A percentile compares a stretch with the other conserved stretches of the same genome.
phyloP scores from a whole-genome alignment of 1,284 basidiomycete genomes.

The Vanrija humicola region DNA sequence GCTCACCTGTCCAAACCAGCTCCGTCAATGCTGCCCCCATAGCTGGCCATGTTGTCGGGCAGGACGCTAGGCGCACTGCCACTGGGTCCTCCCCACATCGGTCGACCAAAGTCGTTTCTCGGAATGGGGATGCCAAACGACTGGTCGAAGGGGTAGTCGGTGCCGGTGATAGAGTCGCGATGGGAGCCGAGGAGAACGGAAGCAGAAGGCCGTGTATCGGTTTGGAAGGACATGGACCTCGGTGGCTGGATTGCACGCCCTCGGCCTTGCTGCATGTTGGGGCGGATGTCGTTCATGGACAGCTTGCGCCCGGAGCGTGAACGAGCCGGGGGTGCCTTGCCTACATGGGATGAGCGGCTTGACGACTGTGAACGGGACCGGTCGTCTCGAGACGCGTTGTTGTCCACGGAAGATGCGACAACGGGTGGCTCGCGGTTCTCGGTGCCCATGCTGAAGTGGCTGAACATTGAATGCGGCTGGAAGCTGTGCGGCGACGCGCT shows the following conservation, averaged over 20 bases:
- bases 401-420: constrained; percentile 10
- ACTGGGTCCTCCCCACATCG: constrained; percentile 10
- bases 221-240: constrained; percentile 18
- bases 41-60: constrained; percentile 21
- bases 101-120: constrained; percentile 10
- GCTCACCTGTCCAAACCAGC: constrained; percentile 21
- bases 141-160: constrained; percentile 11
- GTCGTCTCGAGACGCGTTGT: constrained; percentile 6
- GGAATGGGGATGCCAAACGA: constrained; percentile 33
- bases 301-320: constrained; percentile 29
- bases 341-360: constrained; percentile 27
- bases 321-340: constrained; percentile 29
- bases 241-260: constrained; percentile 18
- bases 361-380: constrained; percentile 36
- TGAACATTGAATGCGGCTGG: constrained; percentile 31
- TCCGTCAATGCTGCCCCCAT: constrained; percentile 22
- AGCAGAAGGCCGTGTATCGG: constrained; percentile 10
- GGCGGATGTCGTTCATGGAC: constrained; percentile 39
- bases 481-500: constrained; percentile 23
- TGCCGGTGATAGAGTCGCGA: constrained; percentile 8
- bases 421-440: constrained; percentile 37
- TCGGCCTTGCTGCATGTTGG: constrained; percentile 10
- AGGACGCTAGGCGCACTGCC: constrained; percentile 26
- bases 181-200: constrained; percentile 10
- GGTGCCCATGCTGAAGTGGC: constrained; percentile 29